Conservation (phyloP, 2,329 filamentous ascomycete genomes). For the Claviceps monticola region DNA sequence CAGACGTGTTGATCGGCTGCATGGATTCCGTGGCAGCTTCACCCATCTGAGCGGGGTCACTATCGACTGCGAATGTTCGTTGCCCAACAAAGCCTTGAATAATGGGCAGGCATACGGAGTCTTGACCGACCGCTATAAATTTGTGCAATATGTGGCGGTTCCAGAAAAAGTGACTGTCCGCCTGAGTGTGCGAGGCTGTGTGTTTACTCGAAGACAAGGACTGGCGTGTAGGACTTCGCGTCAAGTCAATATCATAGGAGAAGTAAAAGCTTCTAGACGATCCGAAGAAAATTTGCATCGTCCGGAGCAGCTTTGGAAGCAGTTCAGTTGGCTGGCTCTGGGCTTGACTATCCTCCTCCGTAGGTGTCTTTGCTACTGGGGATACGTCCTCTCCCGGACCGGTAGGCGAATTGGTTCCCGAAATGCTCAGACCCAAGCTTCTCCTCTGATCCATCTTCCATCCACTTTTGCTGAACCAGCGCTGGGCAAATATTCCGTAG, state of each 20-base stretch:
- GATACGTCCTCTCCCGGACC: conserved; percentile 9
- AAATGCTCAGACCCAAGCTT: conserved; percentile 51
- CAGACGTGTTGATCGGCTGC: conserved; percentile 28
- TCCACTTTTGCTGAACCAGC: conserved; percentile 79
- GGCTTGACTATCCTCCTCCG: conserved; percentile 24
- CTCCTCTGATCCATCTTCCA: conserved; percentile 62
- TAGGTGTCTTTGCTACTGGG: conserved; percentile 17
- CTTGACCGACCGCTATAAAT: conserved; percentile 60
- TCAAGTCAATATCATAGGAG: conserved; percentile 89
- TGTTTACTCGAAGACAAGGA: conserved; percentile 10
- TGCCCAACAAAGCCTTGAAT: conserved; percentile 95
- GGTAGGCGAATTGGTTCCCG: conserved; percentile 9
- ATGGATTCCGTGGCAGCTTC: conserved; percentile 30
- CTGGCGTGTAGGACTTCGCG: conserved; percentile 41
- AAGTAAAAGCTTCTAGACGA: conserved; percentile 82
- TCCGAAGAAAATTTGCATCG: conserved; percentile 72
- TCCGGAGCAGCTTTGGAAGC: conserved; percentile 72
- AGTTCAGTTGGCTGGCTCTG: conserved; percentile 30
- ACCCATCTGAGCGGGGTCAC: conserved; percentile 40
- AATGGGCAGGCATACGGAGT: conserved; percentile 61
- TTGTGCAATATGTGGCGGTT: conserved; percentile 62
- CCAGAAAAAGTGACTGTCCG: conserved; percentile 81
- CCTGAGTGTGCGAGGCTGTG: conserved; percentile 52
- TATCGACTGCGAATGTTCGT: conserved; percentile 60
- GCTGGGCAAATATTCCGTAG: conserved; percentile 79